These are phyloP conservation scores for Starmerella bacillaris DNA, from an alignment of 805 yeast species.

Conservation along the genomic window DNA sequence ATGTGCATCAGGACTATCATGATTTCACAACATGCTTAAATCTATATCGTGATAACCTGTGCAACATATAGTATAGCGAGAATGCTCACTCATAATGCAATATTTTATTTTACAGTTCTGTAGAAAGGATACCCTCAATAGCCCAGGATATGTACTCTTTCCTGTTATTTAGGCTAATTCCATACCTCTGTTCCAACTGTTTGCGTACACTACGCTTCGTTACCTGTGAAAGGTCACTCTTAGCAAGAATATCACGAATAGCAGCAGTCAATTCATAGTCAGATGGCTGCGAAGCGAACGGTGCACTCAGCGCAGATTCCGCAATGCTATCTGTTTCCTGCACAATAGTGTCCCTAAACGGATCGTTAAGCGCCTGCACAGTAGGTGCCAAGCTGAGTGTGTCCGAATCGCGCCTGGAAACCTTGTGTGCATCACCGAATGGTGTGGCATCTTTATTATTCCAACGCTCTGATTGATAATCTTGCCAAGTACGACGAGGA, in stretches of 20 bases:
- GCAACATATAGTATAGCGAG: neutral
- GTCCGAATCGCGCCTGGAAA: conserved; percentile 6
- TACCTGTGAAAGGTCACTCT: conserved; percentile 25
- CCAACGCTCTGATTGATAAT: conserved; percentile 36
- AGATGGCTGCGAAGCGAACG: conserved; percentile 3
- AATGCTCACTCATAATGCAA: neutral
- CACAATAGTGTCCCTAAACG: neutral
- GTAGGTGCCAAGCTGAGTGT: conserved; percentile 12
- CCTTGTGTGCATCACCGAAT: neutral
- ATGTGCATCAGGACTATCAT: too few species aligned
- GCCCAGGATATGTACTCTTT: conserved; percentile 26
- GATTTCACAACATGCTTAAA: too few species aligned
- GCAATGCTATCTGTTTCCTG: neutral
- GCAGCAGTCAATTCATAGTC: conserved; percentile 24
- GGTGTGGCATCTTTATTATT: conserved; percentile 12
- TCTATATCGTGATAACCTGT: neutral
- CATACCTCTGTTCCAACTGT: conserved; percentile 24
- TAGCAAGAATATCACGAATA: conserved; percentile 23
- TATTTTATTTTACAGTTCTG: conserved; percentile 20
- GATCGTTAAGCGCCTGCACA: neutral
- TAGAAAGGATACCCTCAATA: conserved; percentile 26
- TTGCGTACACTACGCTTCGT: conserved; percentile 25
- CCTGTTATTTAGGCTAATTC: conserved; percentile 20
- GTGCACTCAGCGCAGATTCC: neutral
- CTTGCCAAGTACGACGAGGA: conserved; percentile 40